These are phyloP conservation scores for Arctium minus DNA, from an alignment of 129 eudicot species.

Conservation along the genomic window DNA sequence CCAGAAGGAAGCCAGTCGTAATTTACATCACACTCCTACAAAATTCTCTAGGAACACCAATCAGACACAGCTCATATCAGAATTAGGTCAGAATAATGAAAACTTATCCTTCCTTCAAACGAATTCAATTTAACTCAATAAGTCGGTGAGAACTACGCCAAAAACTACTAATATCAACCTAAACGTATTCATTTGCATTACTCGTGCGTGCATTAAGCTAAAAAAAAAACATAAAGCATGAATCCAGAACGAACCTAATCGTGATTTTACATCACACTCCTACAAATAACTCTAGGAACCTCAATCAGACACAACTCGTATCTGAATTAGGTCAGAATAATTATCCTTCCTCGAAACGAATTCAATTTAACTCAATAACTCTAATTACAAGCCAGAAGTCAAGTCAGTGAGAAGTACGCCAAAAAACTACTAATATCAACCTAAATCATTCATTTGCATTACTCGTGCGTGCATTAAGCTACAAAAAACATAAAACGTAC, in stretches of 20 bases:
- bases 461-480: background rate
- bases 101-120: background rate
- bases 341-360: background rate
- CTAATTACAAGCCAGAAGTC: background rate
- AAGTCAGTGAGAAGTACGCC: background rate
- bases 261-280: background rate
- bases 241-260: no score
- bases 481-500: conserved; percentile 23
- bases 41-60: background rate
- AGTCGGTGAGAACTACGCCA: background rate
- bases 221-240: background rate
- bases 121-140: background rate
- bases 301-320: background rate
- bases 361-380: background rate
- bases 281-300: background rate
- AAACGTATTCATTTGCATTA: background rate
- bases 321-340: background rate
- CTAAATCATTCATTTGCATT: background rate
- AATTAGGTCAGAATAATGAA: background rate
- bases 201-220: background rate
- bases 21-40: background rate
- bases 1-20: background rate
- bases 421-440: background rate
- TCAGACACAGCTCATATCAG: background rate
- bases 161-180: background rate